Base-by-base conservation (phyloP, 2,329 filamentous ascomycete genomes). In the Aspergillus sclerotialis region DNA sequence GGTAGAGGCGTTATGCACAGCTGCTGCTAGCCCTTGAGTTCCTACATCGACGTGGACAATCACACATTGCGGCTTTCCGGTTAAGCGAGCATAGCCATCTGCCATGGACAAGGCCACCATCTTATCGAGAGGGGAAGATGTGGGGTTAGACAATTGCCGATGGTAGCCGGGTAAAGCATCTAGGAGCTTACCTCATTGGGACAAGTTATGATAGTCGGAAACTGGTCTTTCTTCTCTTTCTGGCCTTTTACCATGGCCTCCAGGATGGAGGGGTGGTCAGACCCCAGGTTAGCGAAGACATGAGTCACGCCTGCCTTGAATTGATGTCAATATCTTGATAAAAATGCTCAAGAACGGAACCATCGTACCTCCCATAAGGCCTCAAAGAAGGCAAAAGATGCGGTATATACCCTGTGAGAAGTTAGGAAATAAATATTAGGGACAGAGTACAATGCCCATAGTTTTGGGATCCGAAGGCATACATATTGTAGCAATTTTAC, bases 41-140 rank as follows among this genome's bases (percentile, higher is more conserved):
- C 84, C 84, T 12, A 89, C 84, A 47, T 90, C 84, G 37, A 89
- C 84, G 50, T 89, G 84, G 2, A 89, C 75, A 42, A 89, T 82
- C 9, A 89, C 84, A 39, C 76, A 81, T 60, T 89, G 84, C 0
- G 83, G 81, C 46, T 82, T 76, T 34, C 76, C 76, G 5, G 80
- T 85, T 24, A 84, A 60, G 18, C 82, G 73, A 24, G 84, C 83
- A 52, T 84, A 88, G 33, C 84, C 84, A 56, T 90, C 84, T 10
- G 84, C 84, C 80, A 87, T 85, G 38, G 83, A 89, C 49, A 90
- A 73, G 16, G 84, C 84, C 5, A 89, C 84, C 83, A 89, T 89
- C 78, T 86, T 44, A 13, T 9, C 17, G 16, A 21, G 33, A 29
- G 30, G 30, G 39, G 33, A 16, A 35, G 30, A 34, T 38, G 42